Evolutionary conservation across 345 rosid genomes (phyloP).

Genomic region (Hibiscus trionum): DNA sequence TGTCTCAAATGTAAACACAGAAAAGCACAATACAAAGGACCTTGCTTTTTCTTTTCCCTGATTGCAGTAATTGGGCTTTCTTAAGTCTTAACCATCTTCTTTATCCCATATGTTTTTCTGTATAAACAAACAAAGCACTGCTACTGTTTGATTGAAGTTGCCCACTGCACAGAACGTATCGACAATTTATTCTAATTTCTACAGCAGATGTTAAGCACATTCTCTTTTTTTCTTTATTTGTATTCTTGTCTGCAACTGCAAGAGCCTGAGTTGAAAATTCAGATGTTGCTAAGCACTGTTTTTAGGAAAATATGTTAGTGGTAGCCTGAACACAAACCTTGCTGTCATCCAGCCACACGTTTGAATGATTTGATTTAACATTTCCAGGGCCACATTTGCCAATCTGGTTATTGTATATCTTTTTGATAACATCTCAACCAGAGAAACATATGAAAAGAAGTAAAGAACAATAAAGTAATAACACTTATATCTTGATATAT

Average conservation of each 20-base stretch:
- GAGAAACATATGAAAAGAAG: background rate
- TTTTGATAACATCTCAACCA: background rate
- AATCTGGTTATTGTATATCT: background rate
- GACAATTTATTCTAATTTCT: no score
- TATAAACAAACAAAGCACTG: background rate
- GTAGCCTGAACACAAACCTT: background rate
- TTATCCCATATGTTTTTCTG: background rate
- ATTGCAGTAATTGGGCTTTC: background rate
- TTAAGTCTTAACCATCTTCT: background rate
- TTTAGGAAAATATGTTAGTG: background rate
- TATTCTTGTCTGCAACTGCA: no score
- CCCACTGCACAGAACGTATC: no score
- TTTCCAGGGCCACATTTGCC: background rate
- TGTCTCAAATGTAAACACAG: slow-evolving; percentile 3
- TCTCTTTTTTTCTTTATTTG: no score
- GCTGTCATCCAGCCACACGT: background rate
- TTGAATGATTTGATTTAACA: slow-evolving; percentile 11
- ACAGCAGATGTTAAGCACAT: no score
- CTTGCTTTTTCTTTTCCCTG: background rate
- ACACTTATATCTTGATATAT: no score
- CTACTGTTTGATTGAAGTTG: no score
- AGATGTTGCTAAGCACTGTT: no score
- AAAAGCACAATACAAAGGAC: slow-evolving; percentile 1
- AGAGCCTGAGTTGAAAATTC: no score
- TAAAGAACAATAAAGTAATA: background rate